phyloP scores from a whole-genome alignment of 2,329 filamentous ascomycete genomes.

The Alternaria brassicicola region DNA sequence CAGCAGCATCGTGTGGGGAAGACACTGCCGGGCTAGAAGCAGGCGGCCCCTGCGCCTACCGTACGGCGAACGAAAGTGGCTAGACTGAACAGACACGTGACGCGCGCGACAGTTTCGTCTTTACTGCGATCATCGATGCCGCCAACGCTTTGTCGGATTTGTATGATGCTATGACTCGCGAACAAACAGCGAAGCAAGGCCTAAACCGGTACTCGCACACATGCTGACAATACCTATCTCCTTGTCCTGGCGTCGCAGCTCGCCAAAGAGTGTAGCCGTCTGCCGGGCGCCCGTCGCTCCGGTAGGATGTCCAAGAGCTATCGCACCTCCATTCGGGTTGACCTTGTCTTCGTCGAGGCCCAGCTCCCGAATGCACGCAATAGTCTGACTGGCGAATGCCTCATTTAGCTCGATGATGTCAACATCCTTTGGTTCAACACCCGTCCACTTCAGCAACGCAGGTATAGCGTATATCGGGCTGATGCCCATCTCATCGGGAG shows the following conservation, averaged over 20 bases:
- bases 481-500: constrained; percentile 96
- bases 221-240: constrained; percentile 88
- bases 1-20: constrained; percentile 36
- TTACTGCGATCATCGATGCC: not conserved
- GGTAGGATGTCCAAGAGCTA: constrained; percentile 80
- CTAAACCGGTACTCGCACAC: constrained; percentile 61
- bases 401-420: constrained; percentile 95
- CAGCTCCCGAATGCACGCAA: constrained; percentile 77
- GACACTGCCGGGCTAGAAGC: constrained; percentile 8
- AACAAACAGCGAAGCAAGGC: constrained; percentile 42
- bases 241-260: constrained; percentile 69
- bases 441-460: constrained; percentile 81
- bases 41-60: constrained; percentile 5
- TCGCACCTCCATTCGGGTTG: constrained; percentile 81
- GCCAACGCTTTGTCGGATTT: not conserved
- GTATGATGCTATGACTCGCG: constrained; percentile 29
- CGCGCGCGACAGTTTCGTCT: not conserved
- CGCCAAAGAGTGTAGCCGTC: constrained; percentile 79
- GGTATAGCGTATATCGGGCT: constrained; percentile 73
- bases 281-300: constrained; percentile 77
- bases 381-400: constrained; percentile 95
- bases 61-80: not conserved
- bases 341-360: constrained; percentile 75
- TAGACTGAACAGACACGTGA: not conserved
- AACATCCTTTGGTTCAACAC: constrained; percentile 77